phyloP scores from a whole-genome alignment of 2,329 filamentous ascomycete genomes.

The Ilyonectria robusta region DNA sequence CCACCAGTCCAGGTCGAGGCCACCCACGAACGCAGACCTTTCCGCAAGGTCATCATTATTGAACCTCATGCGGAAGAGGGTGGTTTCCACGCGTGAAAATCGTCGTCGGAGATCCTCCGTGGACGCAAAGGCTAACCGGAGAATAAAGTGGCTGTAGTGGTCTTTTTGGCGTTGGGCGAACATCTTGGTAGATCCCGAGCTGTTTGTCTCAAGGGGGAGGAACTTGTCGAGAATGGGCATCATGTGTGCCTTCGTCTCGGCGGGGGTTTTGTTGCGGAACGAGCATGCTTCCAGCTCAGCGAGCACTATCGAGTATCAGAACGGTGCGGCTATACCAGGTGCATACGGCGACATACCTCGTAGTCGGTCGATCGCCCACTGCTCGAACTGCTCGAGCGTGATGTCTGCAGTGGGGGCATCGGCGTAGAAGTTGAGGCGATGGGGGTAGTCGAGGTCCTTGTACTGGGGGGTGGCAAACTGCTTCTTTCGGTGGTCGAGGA shows the following conservation, averaged over 20 bases:
- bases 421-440: constrained; percentile 93
- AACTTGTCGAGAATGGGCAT: constrained; percentile 89
- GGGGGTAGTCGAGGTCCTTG: constrained; percentile 83
- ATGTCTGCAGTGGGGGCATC: constrained; percentile 93
- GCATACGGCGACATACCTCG: constrained; percentile 69
- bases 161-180: constrained; percentile 89
- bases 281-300: constrained; percentile 94
- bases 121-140: constrained; percentile 90
- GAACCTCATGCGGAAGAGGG: constrained; percentile 88
- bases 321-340: too few species aligned
- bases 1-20: constrained; percentile 90
- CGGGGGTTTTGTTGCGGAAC: constrained; percentile 89
- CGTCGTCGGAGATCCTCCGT: constrained; percentile 92
- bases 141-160: constrained; percentile 97
- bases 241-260: constrained; percentile 88
- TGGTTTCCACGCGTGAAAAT: constrained; percentile 88
- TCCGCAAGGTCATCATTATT: constrained; percentile 82
- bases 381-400: constrained; percentile 96
- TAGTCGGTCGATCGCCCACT: constrained; percentile 96
- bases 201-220: constrained; percentile 84
- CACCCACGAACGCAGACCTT: constrained; percentile 81
- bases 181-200: constrained; percentile 71
- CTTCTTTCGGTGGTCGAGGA: constrained; percentile 84
- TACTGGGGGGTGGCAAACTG: constrained; percentile 86
- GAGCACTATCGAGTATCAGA: constrained; percentile 70